Conservation (phyloP, 2,329 filamentous ascomycete species). For the Colletotrichum graminicola region DNA sequence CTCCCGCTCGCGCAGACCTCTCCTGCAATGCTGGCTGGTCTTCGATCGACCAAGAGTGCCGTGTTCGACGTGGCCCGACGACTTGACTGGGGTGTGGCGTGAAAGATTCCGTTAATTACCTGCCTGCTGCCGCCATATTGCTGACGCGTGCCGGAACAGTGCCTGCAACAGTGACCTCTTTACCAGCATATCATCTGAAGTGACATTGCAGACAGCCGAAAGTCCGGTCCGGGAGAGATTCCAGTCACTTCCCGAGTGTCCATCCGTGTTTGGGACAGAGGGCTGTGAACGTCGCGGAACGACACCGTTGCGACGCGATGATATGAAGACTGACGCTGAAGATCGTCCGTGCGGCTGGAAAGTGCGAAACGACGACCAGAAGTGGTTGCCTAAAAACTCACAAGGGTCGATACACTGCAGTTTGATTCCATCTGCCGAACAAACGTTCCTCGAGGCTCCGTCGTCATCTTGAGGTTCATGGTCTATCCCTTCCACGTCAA, state of each 20-base stretch:
- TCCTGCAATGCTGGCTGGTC: slow-evolving; percentile 5
- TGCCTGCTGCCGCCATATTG: slow-evolving; percentile 9
- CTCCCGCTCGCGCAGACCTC: slow-evolving; percentile 19
- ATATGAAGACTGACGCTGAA: slow-evolving; percentile 23
- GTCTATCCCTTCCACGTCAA: neutral
- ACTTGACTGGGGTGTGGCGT: neutral
- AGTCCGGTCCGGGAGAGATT: slow-evolving; percentile 18
- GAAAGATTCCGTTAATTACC: neutral
- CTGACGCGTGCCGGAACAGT: neutral
- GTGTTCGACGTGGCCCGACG: neutral
- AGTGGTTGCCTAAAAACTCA: neutral
- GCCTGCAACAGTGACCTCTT: neutral
- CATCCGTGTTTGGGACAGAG: slow-evolving; percentile 17
- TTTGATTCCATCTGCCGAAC: neutral
- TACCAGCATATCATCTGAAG: neutral
- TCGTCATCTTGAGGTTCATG: neutral
- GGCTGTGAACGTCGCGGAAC: slow-evolving; percentile 15
- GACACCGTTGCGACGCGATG: slow-evolving; percentile 19
- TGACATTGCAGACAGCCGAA: slow-evolving; percentile 21
- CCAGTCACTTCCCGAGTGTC: slow-evolving; percentile 19
- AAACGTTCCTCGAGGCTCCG: neutral
- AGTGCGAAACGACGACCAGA: slow-evolving; percentile 1
- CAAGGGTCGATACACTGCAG: neutral
- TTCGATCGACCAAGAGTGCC: neutral
- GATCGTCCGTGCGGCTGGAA: slow-evolving; percentile 23